These are phyloP conservation scores for Teratosphaeria pseudoeucalypti DNA, from an alignment of 2,329 filamentous ascomycete genomes.

Conservation along the genomic window DNA sequence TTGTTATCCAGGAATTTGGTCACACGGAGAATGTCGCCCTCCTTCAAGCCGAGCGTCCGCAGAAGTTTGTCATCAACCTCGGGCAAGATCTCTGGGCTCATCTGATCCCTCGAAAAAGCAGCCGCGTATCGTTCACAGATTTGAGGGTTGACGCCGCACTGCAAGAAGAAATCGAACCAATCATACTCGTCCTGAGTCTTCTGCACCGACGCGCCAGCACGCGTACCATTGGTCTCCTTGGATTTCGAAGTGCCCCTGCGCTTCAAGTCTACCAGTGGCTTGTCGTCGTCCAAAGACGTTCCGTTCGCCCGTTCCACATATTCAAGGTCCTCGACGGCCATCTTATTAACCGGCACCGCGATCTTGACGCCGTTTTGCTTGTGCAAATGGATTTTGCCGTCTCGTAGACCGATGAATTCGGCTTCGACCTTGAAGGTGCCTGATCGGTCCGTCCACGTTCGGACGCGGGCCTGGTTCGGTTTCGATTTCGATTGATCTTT, in stretches of 20 bases:
- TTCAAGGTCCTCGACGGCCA: slow-evolving; percentile 90
- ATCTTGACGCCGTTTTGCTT: slow-evolving; percentile 98
- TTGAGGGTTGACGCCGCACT: slow-evolving; percentile 81
- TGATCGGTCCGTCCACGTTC: slow-evolving; percentile 89
- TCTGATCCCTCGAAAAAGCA: slow-evolving; percentile 80
- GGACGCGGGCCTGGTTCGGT: slow-evolving; percentile 71
- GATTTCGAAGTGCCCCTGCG: slow-evolving; percentile 42
- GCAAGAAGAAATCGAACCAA: slow-evolving; percentile 98
- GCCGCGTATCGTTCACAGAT: slow-evolving; percentile 91
- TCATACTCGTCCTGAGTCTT: slow-evolving; percentile 67
- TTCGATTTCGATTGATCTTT: slow-evolving; percentile 56
- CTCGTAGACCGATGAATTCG: slow-evolving; percentile 86
- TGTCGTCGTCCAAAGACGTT: slow-evolving; percentile 80
- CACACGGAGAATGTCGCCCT: slow-evolving; percentile 92
- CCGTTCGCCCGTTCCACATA: slow-evolving; percentile 87
- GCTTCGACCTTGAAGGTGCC: slow-evolving; percentile 96
- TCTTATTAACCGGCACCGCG: slow-evolving; percentile 86
- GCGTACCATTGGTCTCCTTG: slow-evolving; percentile 25
- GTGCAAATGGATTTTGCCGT: slow-evolving; percentile 95
- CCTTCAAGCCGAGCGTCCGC: slow-evolving; percentile 81
- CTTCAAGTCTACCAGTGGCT: slow-evolving; percentile 76
- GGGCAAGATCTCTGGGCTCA: slow-evolving; percentile 86
- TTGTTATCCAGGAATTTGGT: slow-evolving; percentile 81
- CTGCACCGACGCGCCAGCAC: slow-evolving; percentile 54
- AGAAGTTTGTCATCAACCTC: slow-evolving; percentile 78